Base-by-base conservation (phyloP, 73 alveolate genomes). In the Diophrys appendiculata region DNA sequence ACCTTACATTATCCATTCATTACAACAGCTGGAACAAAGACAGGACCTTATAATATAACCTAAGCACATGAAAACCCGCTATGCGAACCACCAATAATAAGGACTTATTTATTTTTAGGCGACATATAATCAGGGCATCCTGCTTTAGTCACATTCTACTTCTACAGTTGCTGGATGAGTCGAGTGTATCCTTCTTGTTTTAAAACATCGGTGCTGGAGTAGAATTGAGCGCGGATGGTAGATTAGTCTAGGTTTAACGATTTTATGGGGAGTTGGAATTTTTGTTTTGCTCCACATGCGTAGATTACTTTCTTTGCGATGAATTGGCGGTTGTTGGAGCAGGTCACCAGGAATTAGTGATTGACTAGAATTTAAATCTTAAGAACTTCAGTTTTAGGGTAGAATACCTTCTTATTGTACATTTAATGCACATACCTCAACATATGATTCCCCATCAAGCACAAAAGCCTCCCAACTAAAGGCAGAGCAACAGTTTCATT, bases 81-180 rank as follows among this genome's bases (percentile, higher is more conserved):
- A 78, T 84, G 92, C 29, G 92, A 84, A 23, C 88, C 92, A 0
- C 92, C 92, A 35, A 84, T 54, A 24, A 84, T 84, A 22, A 73
- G 52, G 0, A 84, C 60, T 56, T 33, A 33, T 33, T 27, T 34
- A 23, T 68, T 31, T 69, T 35, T n/a, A n/a, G n/a, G n/a, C n/a
- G n/a, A n/a, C n/a, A n/a, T n/a, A n/a, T n/a, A n/a, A n/a, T n/a
- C n/a, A n/a, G n/a, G n/a, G n/a, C n/a, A n/a, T n/a, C n/a, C n/a
- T n/a, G n/a, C n/a, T n/a, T n/a, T n/a, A n/a, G n/a, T n/a, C n/a
- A n/a, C 78, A 2, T 70, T 70, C 14, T 33, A 30, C 5, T 70
- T 34, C 35, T 70, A n/a, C 34, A 70, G 30, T 25, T 11, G n/a
- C 2, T 29, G 23, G 33, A 70, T 2, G 33, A 70, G 67, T 3